phyloP scores from a whole-genome alignment of 2,329 filamentous ascomycete genomes.

The Claviceps lovelessii region DNA sequence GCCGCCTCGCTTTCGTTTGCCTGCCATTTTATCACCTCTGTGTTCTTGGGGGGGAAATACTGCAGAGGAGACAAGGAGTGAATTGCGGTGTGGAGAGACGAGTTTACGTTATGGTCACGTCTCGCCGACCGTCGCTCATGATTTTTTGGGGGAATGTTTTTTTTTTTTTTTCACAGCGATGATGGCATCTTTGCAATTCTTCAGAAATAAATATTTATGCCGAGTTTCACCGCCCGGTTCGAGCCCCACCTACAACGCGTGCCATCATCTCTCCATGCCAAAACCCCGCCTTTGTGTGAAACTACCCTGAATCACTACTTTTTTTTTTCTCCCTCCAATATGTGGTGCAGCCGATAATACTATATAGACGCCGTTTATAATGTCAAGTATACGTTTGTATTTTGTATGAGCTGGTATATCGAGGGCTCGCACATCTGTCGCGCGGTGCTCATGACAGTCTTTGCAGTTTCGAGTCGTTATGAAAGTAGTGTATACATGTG shows the following conservation, averaged over 20 bases:
- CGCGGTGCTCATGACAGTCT: too few species aligned
- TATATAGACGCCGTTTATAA: too few species aligned
- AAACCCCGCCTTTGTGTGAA: background rate
- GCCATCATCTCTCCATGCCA: background rate
- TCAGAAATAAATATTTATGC: slow-evolving; percentile 3
- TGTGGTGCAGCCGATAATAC: background rate
- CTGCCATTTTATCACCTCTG: slow-evolving; percentile 14
- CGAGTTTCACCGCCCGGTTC: background rate
- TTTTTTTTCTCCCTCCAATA: background rate
- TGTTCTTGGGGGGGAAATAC: background rate
- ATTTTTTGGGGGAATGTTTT: background rate
- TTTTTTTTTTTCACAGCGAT: background rate
- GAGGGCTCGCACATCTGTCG: too few species aligned
- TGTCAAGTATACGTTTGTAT: too few species aligned
- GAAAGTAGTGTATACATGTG: too few species aligned
- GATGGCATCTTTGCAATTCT: background rate
- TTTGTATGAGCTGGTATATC: too few species aligned
- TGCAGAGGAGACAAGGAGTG: background rate
- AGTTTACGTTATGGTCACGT: background rate
- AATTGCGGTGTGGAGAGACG: background rate
- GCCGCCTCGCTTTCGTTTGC: slow-evolving; percentile 21
- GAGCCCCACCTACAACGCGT: background rate
- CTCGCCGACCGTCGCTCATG: background rate
- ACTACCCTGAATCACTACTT: background rate
- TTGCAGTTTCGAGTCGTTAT: too few species aligned